Base-by-base conservation (phyloP, 441 rosid genomes). In the California macrophylla region DNA sequence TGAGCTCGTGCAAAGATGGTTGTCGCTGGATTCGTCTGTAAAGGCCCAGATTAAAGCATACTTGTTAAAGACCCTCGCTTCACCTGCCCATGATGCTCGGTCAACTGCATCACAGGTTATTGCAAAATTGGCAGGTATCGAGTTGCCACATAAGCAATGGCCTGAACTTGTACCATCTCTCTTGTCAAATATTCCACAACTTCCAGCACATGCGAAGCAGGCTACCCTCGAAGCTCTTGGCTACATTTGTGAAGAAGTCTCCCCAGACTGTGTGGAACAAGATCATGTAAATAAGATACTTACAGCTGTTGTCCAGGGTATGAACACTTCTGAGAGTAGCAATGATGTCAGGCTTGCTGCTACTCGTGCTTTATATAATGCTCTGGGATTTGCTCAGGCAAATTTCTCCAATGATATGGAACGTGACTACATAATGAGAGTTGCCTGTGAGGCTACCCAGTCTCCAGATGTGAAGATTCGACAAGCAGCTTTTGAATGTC, bases 331-430 rank as follows among this genome's bases (percentile, higher is more conserved):
- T 64, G 96, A 82, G 78, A 82, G 75, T 32, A 85, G 74, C 82
- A 83, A 61, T 65, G 96, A 90, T 63, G 91, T 93, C 66, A 86
- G 94, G 66, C 91, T 89, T 68, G 93, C 96, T 15, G 96, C 98
- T 26, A 90, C 96, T 28, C 86, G 73, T 74, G 97, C 97, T 66
- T 71, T 90, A 58, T 86, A 76, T 79, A 90, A 93, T 78, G 97
- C 98, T 54, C 72, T 90, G 47, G 94, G 84, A 73, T 93, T 93
- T 85, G 96, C 98, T 50, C 93, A 87, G 78, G 84, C 91, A 28
- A 93, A 93, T 79, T 93, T 93, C 78, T 88, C 90, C 74, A 91
- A 93, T 77, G 94, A 93, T 72, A 91, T 88, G 91, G 98, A 93
- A 82, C 84, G 90, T 28, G 84, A 75, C 81, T 93, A 83, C 80